Percentiles rank a stretch among this genome's conserved stretches.
Evolutionary conservation across 2,329 filamentous ascomycete species (phyloP).

Genomic region (Venturia asperata): DNA sequence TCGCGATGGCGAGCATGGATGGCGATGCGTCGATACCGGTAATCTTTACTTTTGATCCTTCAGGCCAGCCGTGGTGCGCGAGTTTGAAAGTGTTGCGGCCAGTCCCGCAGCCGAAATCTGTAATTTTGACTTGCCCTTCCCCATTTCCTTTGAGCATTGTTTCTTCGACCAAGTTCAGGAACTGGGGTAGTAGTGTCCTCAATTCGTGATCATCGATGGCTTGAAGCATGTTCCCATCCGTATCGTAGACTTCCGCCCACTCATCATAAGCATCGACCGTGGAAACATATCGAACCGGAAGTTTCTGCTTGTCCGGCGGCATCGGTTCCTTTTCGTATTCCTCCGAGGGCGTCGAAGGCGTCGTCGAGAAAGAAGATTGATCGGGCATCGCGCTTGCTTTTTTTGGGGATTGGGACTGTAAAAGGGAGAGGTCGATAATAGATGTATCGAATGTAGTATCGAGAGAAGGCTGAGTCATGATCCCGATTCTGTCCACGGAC

Average conservation of each 20-base stretch:
- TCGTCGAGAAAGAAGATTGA: conserved; percentile 17
- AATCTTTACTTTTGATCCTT: too few species aligned
- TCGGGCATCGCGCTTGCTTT: not conserved
- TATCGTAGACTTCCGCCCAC: conserved; percentile 54
- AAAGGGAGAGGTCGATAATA: conserved; percentile 29
- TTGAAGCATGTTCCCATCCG: conserved; percentile 60
- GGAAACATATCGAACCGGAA: conserved; percentile 30
- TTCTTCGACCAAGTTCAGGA: too few species aligned
- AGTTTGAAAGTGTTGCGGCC: too few species aligned
- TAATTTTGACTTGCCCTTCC: too few species aligned
- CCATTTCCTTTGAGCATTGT: too few species aligned
- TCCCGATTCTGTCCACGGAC: too few species aligned
- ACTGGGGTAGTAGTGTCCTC: too few species aligned
- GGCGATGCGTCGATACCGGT: too few species aligned
- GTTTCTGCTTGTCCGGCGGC: conserved; percentile 21
- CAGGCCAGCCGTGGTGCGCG: too few species aligned
- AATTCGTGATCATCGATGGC: conserved; percentile 46
- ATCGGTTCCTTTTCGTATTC: not conserved
- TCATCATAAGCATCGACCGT: conserved; percentile 43
- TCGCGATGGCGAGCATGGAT: too few species aligned
- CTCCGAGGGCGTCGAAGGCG: conserved; percentile 10
- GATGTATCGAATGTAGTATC: conserved; percentile 36
- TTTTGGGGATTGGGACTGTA: too few species aligned
- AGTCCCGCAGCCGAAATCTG: too few species aligned
- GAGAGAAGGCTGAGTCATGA: conserved; percentile 33